phyloP scores from a whole-genome alignment of 768 basidiomycete species.

The Suillus lakei region DNA sequence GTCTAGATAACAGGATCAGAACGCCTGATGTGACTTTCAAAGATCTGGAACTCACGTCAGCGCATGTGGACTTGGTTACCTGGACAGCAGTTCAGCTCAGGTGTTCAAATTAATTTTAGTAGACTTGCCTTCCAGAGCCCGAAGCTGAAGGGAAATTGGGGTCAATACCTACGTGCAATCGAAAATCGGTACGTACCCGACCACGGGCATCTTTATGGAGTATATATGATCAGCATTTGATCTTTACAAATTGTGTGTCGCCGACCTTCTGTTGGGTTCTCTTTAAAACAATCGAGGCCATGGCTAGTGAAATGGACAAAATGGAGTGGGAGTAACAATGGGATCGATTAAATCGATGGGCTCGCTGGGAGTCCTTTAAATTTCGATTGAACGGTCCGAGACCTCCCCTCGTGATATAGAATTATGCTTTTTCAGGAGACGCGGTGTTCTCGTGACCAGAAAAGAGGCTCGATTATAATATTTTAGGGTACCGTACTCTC shows the following conservation, averaged over 20 bases:
- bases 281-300: constrained; percentile 60
- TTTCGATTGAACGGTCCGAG: constrained; percentile 18
- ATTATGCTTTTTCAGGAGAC: constrained; percentile 4
- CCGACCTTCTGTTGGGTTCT: constrained; percentile 63
- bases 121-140: constrained; percentile 72
- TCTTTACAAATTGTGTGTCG: constrained; percentile 7
- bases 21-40: neutral
- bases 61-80: constrained; percentile 64
- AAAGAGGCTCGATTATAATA: constrained; percentile 10
- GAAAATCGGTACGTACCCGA: constrained; percentile 50
- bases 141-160: constrained; percentile 45
- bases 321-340: constrained; percentile 14
- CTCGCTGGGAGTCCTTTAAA: constrained; percentile 1
- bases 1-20: constrained; percentile 43
- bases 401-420: constrained; percentile 10
- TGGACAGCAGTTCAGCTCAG: constrained; percentile 27
- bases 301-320: constrained; percentile 27
- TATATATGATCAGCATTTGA: constrained; percentile 1
- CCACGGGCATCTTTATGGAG: constrained; percentile 62
- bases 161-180: neutral
- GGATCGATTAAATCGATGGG: constrained; percentile 5
- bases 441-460: constrained; percentile 12
- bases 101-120: neutral
- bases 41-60: constrained; percentile 49
- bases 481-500: constrained; percentile 1